Evolutionary conservation across 495 filamentous ascomycete species (phyloP).

Genomic region (Corynascus novoguineensis): DNA sequence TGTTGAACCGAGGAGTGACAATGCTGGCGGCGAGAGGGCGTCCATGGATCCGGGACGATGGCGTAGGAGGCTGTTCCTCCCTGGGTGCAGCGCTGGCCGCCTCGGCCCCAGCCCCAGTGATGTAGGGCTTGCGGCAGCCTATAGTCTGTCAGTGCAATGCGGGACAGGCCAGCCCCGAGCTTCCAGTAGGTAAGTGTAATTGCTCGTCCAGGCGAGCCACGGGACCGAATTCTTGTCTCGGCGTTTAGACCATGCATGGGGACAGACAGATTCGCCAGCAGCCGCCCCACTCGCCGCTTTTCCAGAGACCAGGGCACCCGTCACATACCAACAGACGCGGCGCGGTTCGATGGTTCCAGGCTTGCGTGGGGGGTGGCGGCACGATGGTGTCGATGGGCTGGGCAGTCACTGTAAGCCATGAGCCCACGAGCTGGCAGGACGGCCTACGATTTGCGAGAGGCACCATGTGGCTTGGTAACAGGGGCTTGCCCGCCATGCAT

Average conservation of each 20-base stretch:
- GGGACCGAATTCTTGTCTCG: background rate
- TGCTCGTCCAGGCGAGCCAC: background rate
- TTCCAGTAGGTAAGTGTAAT: background rate
- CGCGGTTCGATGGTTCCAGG: conserved; percentile 8
- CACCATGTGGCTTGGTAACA: conserved; percentile 11
- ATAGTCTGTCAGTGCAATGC: background rate
- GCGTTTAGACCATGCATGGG: background rate
- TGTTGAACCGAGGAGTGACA: background rate
- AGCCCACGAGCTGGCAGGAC: conserved; percentile 22
- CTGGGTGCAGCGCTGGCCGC: background rate
- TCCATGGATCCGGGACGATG: background rate
- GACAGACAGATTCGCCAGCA: background rate
- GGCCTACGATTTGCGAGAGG: conserved; percentile 25
- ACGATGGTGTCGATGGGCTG: conserved; percentile 8
- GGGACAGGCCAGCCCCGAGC: background rate
- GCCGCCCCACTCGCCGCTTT: background rate
- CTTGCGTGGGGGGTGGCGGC: conserved; percentile 3
- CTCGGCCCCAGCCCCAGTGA: conserved; percentile 5
- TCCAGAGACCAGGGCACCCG: background rate
- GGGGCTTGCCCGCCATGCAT: background rate
- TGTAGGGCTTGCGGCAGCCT: background rate
- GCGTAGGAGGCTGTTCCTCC: conserved; percentile 15
- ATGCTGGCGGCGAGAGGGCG: conserved; percentile 3
- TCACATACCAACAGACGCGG: conserved; percentile 7
- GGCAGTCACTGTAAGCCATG: conserved; percentile 20